A percentile compares a stretch with the other conserved stretches of the same genome.
Evolutionary conservation across 108 stramenopile species (phyloP).

Genomic region (Nannochloropsis salina): DNA sequence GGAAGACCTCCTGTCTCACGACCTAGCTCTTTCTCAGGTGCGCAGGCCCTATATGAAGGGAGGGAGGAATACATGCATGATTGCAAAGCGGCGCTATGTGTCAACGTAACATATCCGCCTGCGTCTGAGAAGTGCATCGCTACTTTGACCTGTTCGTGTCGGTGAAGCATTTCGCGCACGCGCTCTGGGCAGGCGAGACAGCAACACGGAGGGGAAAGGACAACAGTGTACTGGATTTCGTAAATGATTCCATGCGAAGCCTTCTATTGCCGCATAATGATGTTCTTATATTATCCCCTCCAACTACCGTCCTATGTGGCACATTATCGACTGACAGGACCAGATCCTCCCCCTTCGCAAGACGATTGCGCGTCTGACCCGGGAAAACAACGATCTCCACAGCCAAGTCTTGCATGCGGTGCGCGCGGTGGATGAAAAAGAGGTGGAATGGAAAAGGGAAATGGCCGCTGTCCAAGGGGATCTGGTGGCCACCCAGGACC

Average conservation of each 20-base stretch:
- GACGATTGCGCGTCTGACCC: slow-evolving; percentile 55
- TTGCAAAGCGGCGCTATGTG: too few relatives aligned
- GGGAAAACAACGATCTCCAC: slow-evolving; percentile 59
- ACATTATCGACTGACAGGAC: slow-evolving; percentile 27
- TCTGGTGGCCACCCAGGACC: slow-evolving; percentile 25
- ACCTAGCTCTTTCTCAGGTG: slow-evolving; percentile 39
- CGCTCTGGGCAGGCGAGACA: too few relatives aligned
- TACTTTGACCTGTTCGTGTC: too few relatives aligned
- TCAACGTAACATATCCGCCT: too few relatives aligned
- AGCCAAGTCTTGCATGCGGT: slow-evolving; percentile 36
- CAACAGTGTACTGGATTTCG: too few relatives aligned
- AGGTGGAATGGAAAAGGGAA: slow-evolving; percentile 17
- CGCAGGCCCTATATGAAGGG: background rate
- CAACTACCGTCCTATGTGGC: too few relatives aligned
- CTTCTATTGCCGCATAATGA: too few relatives aligned
- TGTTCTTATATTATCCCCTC: too few relatives aligned
- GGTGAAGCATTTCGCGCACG: too few relatives aligned
- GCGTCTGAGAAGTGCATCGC: too few relatives aligned
- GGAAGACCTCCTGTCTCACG: slow-evolving; percentile 46
- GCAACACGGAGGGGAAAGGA: too few relatives aligned
- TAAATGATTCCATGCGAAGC: too few relatives aligned
- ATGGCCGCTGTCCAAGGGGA: slow-evolving; percentile 19
- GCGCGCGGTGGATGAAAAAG: slow-evolving; percentile 22
- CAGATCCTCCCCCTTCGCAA: slow-evolving; percentile 55
- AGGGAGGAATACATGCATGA: background rate